phyloP scores from a whole-genome alignment of 1,139 yeast species.

The Geotrichum restrictum region DNA sequence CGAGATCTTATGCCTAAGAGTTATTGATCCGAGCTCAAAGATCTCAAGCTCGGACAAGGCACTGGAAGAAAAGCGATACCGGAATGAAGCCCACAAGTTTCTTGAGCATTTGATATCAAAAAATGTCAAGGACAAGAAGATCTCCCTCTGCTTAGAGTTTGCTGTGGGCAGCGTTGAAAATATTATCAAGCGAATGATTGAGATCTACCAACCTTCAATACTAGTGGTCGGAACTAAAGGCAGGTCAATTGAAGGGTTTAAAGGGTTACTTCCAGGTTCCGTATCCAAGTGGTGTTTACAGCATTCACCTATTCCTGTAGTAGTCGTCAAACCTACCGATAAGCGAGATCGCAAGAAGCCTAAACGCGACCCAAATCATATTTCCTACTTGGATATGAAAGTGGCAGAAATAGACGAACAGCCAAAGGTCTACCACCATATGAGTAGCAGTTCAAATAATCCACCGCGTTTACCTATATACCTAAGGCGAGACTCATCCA shows the following conservation, averaged over 20 bases:
- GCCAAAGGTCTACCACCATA: conserved; percentile 23
- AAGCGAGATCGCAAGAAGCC: conserved; percentile 37
- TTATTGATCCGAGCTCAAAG: conserved; percentile 44
- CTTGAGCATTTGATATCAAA: conserved; percentile 46
- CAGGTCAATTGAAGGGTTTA: conserved; percentile 44
- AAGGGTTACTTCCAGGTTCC: conserved; percentile 46
- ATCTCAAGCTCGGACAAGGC: conserved; percentile 26
- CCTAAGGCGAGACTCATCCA: conserved; percentile 8
- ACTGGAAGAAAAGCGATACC: conserved; percentile 39
- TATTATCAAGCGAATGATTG: conserved; percentile 49
- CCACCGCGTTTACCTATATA: conserved; percentile 24
- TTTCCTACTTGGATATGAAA: conserved; percentile 19
- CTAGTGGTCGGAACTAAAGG: conserved; percentile 62
- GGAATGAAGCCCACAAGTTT: conserved; percentile 41
- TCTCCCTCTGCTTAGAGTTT: conserved; percentile 54
- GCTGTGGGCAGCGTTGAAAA: conserved; percentile 61
- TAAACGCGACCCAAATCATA: conserved; percentile 35
- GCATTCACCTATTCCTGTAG: conserved; percentile 64
- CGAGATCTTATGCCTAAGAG: conserved; percentile 58
- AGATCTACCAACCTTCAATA: conserved; percentile 61
- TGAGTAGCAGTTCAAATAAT: conserved; percentile 24
- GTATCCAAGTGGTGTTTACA: conserved; percentile 61
- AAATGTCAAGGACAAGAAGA: conserved; percentile 37
- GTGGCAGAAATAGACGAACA: conserved; percentile 16
- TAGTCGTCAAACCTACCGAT: conserved; percentile 59